Evolutionary conservation across 2,329 filamentous ascomycete genomes (phyloP), one percentile per base, ranked within the genome.

Genomic region (Xylariaceae sp.): DNA sequence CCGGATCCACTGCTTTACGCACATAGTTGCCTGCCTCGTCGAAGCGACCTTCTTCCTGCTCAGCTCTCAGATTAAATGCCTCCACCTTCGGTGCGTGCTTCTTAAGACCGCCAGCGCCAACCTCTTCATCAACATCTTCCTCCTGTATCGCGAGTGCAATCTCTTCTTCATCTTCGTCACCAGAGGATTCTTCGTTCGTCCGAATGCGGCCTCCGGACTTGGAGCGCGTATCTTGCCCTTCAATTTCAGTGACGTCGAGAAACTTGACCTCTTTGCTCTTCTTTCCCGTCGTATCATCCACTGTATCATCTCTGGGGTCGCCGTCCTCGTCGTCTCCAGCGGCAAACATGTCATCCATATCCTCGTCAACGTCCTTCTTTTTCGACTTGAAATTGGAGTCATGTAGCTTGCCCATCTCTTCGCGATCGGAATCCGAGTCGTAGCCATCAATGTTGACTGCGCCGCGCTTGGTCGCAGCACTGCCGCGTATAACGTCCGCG

Each of bases 371-470:
- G n/a, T 72, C 68, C 31, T 65, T 71, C 15, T 60, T 74, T 64
- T 43, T 59, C 48, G 31, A 38, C 19, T 52, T 59, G 6, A 48
- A 44, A 31, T 51, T 61, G 22, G 53, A 48, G 26, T 39, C 38
- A n/a, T 48, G 56, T 8, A 55, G 43, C 2, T 48, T 45, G 42
- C 69, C 69, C 19, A 65, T 59, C 53, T 67, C 66, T 60, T 97
- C 93, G 50, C 94, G 91, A 39, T 85, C 80, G 2, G 91, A 95
- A 65, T 98, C 93, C 9, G 86, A 93, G 54, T 97, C 91, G 67
- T 97, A 98, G 38, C 93, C 93, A 59, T 97, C 93, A 31, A 98
- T 81, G 58, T 97, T 96, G 41, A 98, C 87, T 0, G 91, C 93
- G 52, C 91, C 91, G 48, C 93, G 87, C 64, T 95, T 95, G 1